Evolutionary conservation across 805 yeast species (phyloP), one percentile per base, ranked within the genome.

Genomic region (Candida insectalens): DNA sequence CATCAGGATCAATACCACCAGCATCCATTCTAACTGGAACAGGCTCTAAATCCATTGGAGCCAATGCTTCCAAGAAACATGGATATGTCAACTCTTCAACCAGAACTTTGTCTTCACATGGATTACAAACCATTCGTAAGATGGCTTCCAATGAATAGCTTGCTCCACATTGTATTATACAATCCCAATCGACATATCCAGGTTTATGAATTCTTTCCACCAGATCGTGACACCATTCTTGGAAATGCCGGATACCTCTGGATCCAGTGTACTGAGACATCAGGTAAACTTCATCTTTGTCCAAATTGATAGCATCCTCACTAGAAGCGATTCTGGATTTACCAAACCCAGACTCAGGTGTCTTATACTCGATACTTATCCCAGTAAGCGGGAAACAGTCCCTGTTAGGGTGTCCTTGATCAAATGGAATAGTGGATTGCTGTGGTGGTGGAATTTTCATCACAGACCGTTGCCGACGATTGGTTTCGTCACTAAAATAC

Each of bases 121-220:
- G 74, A 51, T 75, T 63, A 48, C 77, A 66, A 49, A 89, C 74
- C 21, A 88, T 74, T 57, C 96, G 72, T 50, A 89, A 67, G 17
- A 77, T 67, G 3, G 92, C 71, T 48, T 88, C 96, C 79, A 94
- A 78, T 5, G 83, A 72, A 57, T 83, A 84, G n/a, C 96, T 88
- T 62, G 83, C 84, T 43, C 97, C 97, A 8, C 77, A 70, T 33
- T 84, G 71, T 43, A 77, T 58, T 23, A 85, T 58, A 22, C 74
- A 56, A 43, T 70, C 78, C 95, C 95, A 88, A 53, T 80, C 67
- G 10, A 48, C 46, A 39, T 69, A 71, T 3, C 56, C 57, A 12
- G 66, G 65, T 15, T 52, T 47, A 49, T 71, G 77, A 36, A 63
- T 59, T 38, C 48, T 35, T n/a, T 39, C 41, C 15, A 72, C 63